Evolutionary conservation across 1,284 basidiomycete species (phyloP), one percentile per base, ranked within the genome.

Genomic region (Melampsora americana): DNA sequence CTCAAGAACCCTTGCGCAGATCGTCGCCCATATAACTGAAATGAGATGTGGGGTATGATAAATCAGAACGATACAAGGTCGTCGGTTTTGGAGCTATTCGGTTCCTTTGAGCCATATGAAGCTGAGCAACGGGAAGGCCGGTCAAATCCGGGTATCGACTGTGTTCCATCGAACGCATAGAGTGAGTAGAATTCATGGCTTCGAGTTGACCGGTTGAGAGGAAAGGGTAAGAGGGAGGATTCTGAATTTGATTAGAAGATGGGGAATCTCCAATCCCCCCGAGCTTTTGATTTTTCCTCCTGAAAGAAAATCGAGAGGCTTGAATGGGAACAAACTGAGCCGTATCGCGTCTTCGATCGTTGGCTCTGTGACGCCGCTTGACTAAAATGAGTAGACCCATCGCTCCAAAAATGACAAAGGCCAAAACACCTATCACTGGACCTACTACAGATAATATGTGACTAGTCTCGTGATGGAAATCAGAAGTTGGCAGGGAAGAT

Each of bases 201-300:
- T 23, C n/a, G n/a, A 59, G n/a, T 16, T 59, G 23, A 9, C 53
- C 20, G 3, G 42, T 44, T 44, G 53, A 59, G 5, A 14, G 28
- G 23, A 59, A 23, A 59, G 53, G 53, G n/a, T 23, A 28, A 23
- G 53, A 59, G 53, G 53, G 53, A 28, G n/a, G 53, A 28, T 28
- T 44, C 16, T 44, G 53, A 1, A 23, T 59, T 9, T 59, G 53
- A 26, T 59, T 23, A 11, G 28, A 23, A 28, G 53, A 59, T 23
- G 53, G 53, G 9, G 53, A 59, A 18, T 14, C 53, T 59, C 53
- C 53, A 59, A 59, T 59, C 28, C 53, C 53, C 23, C 53, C 53
- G 1, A 59, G 20, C 11, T 59, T 28, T 59, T 59, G 53, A 23
- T 59, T 59, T 59, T 59, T 59, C 14, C 20, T 7, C 53, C 14